These are phyloP conservation scores for Pistacia vera DNA, from an alignment of 345 rosid species.

Conservation along the genomic window DNA sequence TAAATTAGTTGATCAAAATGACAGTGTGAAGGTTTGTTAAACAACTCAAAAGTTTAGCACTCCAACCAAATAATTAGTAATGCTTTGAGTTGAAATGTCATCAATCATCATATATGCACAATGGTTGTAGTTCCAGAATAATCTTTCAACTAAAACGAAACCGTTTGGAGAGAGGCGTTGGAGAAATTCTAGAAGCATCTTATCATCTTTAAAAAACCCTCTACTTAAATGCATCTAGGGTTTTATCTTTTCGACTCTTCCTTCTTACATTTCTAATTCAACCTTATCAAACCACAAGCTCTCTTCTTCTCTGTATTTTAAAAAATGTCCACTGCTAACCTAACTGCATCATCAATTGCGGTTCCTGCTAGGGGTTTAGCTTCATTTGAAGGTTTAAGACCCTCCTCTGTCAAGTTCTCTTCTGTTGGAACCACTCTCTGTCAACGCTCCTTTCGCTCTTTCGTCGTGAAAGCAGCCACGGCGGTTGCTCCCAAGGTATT, in stretches of 20 bases:
- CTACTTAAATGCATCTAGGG: slow-evolving; percentile 4
- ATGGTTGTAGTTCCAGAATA: no score
- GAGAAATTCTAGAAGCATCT: slow-evolving; percentile 20
- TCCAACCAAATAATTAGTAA: no score
- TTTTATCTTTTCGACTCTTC: slow-evolving; percentile 20
- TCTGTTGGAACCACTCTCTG: slow-evolving; percentile 39
- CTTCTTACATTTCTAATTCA: not conserved
- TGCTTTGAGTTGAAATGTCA: no score
- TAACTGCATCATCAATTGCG: slow-evolving; percentile 58
- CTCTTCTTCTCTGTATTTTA: not conserved
- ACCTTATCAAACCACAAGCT: not conserved
- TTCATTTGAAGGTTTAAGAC: slow-evolving; percentile 62
- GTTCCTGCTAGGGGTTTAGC: slow-evolving; percentile 54
- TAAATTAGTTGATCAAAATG: no score
- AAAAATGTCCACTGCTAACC: slow-evolving; percentile 66
- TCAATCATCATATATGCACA: no score
- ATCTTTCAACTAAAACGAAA: no score
- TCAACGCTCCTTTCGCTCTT: slow-evolving; percentile 43
- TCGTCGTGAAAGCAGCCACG: slow-evolving; percentile 83
- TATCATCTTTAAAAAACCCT: slow-evolving; percentile 13
- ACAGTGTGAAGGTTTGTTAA: no score
- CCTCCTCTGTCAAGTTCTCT: slow-evolving; percentile 57
- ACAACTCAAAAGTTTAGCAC: no score
- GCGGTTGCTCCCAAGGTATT: slow-evolving; percentile 93
- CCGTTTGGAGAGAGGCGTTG: no score